phyloP scores from a whole-genome alignment of 106 monocot genomes.

The Allium sativum region DNA sequence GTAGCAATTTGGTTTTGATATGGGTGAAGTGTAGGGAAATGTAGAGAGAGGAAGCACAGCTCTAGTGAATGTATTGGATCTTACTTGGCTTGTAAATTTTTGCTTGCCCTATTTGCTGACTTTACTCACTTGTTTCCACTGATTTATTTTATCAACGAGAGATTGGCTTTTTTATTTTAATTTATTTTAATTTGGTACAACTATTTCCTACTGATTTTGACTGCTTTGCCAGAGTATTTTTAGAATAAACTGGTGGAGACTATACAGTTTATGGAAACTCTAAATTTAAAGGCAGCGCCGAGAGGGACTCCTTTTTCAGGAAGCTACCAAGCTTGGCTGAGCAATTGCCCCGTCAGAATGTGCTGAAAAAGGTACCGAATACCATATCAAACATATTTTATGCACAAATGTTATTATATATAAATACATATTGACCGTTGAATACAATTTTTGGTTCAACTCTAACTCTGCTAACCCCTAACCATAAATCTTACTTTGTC shows the following conservation, averaged over 20 bases:
- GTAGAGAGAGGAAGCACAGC: too few relatives aligned
- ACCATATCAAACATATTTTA: not conserved
- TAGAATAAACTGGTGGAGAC: conserved; percentile 97
- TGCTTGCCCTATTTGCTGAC: not conserved
- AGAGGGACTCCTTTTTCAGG: conserved; percentile 91
- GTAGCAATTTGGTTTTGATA: too few relatives aligned
- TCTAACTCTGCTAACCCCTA: too few relatives aligned
- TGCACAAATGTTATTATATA: too few relatives aligned
- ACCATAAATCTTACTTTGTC: too few relatives aligned
- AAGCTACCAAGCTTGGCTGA: conserved; percentile 92
- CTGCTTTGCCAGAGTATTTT: conserved; percentile 75
- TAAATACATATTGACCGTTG: too few relatives aligned
- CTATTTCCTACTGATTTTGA: conserved; percentile 1
- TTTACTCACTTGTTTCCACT: not conserved
- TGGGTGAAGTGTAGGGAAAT: too few relatives aligned
- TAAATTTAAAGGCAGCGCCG: conserved; percentile 96
- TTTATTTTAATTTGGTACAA: not conserved
- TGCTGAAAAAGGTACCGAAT: conserved; percentile 73
- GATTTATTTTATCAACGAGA: not conserved
- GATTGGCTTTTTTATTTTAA: not conserved
- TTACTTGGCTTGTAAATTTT: not conserved
- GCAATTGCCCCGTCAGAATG: conserved; percentile 87
- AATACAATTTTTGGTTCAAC: too few relatives aligned
- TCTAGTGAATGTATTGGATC: too few relatives aligned
- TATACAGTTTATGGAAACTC: conserved; percentile 95